A percentile compares a stretch with the other conserved stretches of the same genome.
These are phyloP conservation scores for Boletus tomentosulus DNA, from an alignment of 768 basidiomycete genomes.

Conservation along the genomic window DNA sequence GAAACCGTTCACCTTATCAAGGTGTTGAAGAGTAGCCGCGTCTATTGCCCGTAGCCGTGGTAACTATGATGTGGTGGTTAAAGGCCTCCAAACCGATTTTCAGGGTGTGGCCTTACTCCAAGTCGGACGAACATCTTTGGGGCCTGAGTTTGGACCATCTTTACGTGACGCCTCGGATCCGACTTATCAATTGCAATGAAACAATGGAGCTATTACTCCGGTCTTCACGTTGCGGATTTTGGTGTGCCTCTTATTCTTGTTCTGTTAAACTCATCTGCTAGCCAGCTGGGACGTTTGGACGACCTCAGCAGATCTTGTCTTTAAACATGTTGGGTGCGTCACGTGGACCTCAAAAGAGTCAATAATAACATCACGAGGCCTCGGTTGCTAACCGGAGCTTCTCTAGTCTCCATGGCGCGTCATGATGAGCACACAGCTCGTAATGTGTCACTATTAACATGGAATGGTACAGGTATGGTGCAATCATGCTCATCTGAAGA, in stretches of 20 bases:
- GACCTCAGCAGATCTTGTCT: not conserved
- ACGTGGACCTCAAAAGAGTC: not conserved
- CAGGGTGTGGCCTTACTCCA: too few species aligned
- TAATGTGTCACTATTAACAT: slow-evolving; percentile 18
- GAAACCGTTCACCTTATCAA: not conserved
- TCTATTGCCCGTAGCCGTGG: not conserved
- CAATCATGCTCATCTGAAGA: slow-evolving; percentile 19
- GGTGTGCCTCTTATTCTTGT: not conserved
- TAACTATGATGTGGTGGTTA: not conserved
- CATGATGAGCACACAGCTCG: slow-evolving; percentile 6
- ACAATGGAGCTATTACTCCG: not conserved
- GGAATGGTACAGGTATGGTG: slow-evolving; percentile 27
- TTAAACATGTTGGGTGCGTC: not conserved
- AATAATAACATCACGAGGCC: slow-evolving; percentile 1
- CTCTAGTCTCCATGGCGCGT: not conserved
- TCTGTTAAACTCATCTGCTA: not conserved
- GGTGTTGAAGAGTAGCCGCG: not conserved
- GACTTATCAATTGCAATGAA: not conserved
- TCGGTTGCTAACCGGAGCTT: not conserved
- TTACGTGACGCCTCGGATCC: too few species aligned
- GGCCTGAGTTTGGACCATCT: not conserved
- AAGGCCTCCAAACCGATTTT: too few species aligned
- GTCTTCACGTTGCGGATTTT: not conserved
- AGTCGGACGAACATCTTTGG: too few species aligned
- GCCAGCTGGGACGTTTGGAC: too few species aligned